Conservation (phyloP, 306 rosid genomes). For the Purshia tridentata region DNA sequence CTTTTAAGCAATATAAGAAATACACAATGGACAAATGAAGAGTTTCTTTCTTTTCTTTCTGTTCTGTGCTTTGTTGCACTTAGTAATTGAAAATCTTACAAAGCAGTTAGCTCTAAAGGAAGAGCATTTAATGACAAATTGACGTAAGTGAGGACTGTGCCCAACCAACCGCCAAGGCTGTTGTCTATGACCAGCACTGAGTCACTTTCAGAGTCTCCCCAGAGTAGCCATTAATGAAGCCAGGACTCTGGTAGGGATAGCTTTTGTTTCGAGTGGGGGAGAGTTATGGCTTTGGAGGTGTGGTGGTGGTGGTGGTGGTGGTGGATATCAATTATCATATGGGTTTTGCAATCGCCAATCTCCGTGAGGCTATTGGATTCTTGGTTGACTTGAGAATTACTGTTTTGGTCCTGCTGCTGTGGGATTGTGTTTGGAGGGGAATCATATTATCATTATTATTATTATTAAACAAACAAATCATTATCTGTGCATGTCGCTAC, state of each 20-base stretch:
- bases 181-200: not conserved
- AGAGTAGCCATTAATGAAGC: constrained; percentile 39
- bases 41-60: constrained; percentile 6
- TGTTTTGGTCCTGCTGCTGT: not conserved
- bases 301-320: not conserved
- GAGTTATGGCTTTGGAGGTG: constrained; percentile 5
- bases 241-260: not conserved
- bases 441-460: not conserved
- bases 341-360: not conserved
- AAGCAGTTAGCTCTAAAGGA: not conserved
- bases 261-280: not conserved
- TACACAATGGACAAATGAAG: not conserved
- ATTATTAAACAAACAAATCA: not conserved
- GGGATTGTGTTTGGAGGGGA: not conserved
- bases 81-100: constrained; percentile 19
- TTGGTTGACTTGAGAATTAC: not conserved
- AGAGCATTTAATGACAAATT: constrained; percentile 22
- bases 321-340: too few relatives aligned
- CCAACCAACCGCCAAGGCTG: constrained; percentile 23
- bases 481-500: not conserved
- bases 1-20: constrained; percentile 9
- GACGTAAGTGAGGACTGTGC: constrained; percentile 1
- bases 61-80: constrained; percentile 15
- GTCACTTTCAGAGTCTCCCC: constrained; percentile 42
- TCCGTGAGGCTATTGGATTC: not conserved